Conservation (phyloP, 305 asterid species). For the Solanum hybrid region DNA sequence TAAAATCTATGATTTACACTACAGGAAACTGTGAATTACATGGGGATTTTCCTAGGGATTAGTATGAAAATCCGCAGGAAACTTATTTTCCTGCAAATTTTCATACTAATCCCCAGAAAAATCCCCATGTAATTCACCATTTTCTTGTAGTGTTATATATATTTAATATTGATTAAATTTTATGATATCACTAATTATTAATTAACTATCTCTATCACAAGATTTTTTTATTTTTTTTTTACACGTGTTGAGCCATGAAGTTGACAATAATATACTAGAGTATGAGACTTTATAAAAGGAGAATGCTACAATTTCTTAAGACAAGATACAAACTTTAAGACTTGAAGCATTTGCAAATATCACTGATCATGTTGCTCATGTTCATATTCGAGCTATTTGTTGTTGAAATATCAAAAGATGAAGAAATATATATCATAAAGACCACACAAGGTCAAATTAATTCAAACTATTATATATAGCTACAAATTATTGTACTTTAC, state of each 20-base stretch:
- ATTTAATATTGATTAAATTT: too few species aligned
- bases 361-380: not conserved
- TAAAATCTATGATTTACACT: too few species aligned
- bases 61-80: too few species aligned
- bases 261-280: not conserved
- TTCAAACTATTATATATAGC: not conserved
- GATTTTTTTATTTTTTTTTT: not conserved
- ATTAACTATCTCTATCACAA: not conserved
- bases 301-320: not conserved
- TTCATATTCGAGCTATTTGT: not conserved
- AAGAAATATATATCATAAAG: not conserved
- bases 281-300: not conserved
- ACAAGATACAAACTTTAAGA: not conserved
- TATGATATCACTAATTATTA: not conserved
- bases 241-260: not conserved
- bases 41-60: too few species aligned
- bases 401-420: not conserved
- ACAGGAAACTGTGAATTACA: too few species aligned
- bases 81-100: too few species aligned
- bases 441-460: not conserved
- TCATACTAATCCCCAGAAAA: too few species aligned
- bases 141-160: too few species aligned
- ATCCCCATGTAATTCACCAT: too few species aligned
- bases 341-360: not conserved
- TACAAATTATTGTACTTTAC: too few species aligned